Conservation (phyloP, 352 stramenopile species). For the Globisporangium nagaii region DNA sequence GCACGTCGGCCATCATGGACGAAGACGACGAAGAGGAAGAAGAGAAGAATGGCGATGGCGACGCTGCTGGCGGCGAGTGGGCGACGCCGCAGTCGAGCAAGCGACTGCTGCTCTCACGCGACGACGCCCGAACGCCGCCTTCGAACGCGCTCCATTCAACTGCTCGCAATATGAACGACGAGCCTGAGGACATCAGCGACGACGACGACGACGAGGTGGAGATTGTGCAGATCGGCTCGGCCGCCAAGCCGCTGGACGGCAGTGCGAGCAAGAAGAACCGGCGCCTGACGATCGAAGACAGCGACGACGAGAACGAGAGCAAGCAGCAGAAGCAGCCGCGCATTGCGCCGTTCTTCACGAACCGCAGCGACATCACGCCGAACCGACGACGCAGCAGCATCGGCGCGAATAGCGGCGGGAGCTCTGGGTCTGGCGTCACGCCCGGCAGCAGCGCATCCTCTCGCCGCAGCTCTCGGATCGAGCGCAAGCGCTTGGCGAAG, state of each 20-base stretch:
- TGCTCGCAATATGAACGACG: not conserved
- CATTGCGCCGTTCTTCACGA: not conserved
- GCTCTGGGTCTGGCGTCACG: not conserved
- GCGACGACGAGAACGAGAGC: constrained; percentile 37
- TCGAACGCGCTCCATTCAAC: not conserved
- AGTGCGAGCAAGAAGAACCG: constrained; percentile 23
- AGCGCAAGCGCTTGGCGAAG: constrained; percentile 50
- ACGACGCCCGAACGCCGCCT: not conserved
- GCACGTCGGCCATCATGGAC: constrained; percentile 42
- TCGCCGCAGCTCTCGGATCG: constrained; percentile 56
- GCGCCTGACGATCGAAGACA: constrained; percentile 44
- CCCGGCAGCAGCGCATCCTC: constrained; percentile 23
- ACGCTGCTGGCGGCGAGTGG: not conserved
- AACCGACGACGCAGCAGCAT: constrained; percentile 2
- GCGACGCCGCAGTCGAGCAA: not conserved
- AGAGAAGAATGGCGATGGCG: not conserved
- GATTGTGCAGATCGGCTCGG: constrained; percentile 35
- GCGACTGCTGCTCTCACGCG: not conserved
- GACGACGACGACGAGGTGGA: constrained; percentile 52
- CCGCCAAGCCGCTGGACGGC: constrained; percentile 13
- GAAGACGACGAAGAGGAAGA: constrained; percentile 38
- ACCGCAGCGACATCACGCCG: constrained; percentile 1
- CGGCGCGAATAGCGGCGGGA: not conserved
- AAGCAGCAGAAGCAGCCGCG: not conserved
- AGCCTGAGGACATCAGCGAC: constrained; percentile 7